Evolutionary conservation across 768 basidiomycete species (phyloP).

Genomic region (Candolleomyces efflorescens): DNA sequence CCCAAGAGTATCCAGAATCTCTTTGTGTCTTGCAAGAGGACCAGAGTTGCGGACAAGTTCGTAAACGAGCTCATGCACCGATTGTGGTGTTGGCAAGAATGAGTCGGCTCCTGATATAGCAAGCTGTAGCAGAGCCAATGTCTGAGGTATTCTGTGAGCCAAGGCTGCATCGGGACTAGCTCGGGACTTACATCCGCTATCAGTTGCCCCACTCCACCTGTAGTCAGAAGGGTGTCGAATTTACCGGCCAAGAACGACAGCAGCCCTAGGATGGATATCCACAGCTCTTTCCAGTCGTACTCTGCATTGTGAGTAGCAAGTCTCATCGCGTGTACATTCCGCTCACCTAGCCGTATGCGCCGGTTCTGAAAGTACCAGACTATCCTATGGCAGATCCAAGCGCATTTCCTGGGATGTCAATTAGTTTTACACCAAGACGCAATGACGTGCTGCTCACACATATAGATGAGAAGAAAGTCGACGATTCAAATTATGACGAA

Average conservation of each 20-base stretch:
- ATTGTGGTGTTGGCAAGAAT: slow-evolving; percentile 48
- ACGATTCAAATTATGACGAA: slow-evolving; percentile 67
- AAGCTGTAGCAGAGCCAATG: slow-evolving; percentile 49
- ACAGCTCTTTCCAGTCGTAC: slow-evolving; percentile 64
- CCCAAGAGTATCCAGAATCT: slow-evolving; percentile 39
- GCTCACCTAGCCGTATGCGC: slow-evolving; percentile 50
- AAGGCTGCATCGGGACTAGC: background rate
- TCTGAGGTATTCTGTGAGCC: slow-evolving; percentile 26
- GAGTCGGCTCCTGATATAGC: slow-evolving; percentile 47
- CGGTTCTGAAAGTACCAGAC: slow-evolving; percentile 56
- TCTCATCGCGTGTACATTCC: too few species aligned
- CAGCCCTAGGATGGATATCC: slow-evolving; percentile 52
- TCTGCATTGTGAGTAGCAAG: too few species aligned
- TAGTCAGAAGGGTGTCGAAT: slow-evolving; percentile 46
- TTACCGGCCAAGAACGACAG: slow-evolving; percentile 55
- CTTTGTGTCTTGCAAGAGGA: slow-evolving; percentile 43
- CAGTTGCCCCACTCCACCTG: slow-evolving; percentile 49
- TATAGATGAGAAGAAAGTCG: slow-evolving; percentile 55
- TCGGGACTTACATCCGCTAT: slow-evolving; percentile 44
- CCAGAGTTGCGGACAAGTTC: slow-evolving; percentile 57
- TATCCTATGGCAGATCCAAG: slow-evolving; percentile 49
- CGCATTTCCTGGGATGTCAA: slow-evolving; percentile 39
- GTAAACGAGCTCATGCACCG: slow-evolving; percentile 61
- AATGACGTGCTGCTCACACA: slow-evolving; percentile 32
- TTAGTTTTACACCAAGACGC: background rate